phyloP scores from a whole-genome alignment of 352 stramenopile genomes.

The Nothophytophthora sp. region DNA sequence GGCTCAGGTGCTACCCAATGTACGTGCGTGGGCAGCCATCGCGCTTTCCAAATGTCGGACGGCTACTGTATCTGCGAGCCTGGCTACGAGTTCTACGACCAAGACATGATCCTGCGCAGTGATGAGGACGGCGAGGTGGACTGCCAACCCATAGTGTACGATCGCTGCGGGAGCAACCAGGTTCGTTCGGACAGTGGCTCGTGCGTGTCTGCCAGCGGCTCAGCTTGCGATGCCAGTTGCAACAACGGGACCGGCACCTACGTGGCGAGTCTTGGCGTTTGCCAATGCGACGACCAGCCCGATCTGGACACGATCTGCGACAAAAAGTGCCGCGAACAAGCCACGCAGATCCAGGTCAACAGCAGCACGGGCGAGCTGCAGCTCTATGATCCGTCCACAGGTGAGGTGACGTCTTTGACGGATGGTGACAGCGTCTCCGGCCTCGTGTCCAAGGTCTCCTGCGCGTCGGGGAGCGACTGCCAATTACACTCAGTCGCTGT shows the following conservation, averaged over 20 bases:
- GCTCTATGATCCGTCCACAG: slow-evolving; percentile 57
- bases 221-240: slow-evolving; percentile 59
- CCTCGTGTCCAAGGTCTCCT: slow-evolving; percentile 63
- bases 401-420: slow-evolving; percentile 14
- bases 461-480: slow-evolving; percentile 27
- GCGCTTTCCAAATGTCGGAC: slow-evolving; percentile 90
- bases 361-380: slow-evolving; percentile 53
- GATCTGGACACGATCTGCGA: slow-evolving; percentile 85
- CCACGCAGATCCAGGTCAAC: slow-evolving; percentile 61
- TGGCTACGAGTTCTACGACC: slow-evolving; percentile 92
- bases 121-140: slow-evolving; percentile 88
- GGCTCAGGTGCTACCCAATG: slow-evolving; percentile 60
- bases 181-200: slow-evolving; percentile 72
- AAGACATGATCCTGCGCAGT: slow-evolving; percentile 76
- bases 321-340: slow-evolving; percentile 60
- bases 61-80: slow-evolving; percentile 92
- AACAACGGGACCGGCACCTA: slow-evolving; percentile 74
- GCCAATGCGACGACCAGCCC: slow-evolving; percentile 78
- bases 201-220: slow-evolving; percentile 51
- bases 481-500: slow-evolving; percentile 63
- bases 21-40: slow-evolving; percentile 85
- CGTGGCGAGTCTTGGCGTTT: slow-evolving; percentile 81
- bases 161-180: slow-evolving; percentile 73
- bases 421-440: slow-evolving; percentile 12
- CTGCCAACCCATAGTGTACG: slow-evolving; percentile 92